A percentile compares a stretch with the other conserved stretches of the same genome.
phyloP scores from a whole-genome alignment of 371 early-diverging fungal species.

The Syncephalastrum sp. region DNA sequence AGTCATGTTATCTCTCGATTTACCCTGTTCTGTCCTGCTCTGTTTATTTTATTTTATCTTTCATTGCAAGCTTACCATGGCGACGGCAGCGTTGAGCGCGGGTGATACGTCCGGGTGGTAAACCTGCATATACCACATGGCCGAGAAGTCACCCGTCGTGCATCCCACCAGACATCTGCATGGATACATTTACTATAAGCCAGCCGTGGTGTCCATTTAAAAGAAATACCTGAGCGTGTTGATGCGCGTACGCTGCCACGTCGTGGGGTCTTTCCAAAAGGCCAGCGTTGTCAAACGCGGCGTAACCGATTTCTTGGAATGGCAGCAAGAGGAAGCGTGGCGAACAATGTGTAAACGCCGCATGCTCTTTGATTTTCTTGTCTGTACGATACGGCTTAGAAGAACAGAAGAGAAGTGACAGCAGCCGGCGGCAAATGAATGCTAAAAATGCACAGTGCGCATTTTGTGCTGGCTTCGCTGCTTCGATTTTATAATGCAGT shows the following conservation, averaged over 20 bases:
- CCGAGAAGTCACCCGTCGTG: constrained; percentile 50
- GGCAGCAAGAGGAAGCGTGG: too few species aligned
- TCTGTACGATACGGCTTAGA: too few species aligned
- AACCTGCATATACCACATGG: constrained; percentile 52
- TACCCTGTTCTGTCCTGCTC: too few species aligned
- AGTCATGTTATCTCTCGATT: neutral
- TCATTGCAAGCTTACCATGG: constrained; percentile 37
- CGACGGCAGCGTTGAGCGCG: constrained; percentile 32
- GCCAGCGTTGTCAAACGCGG: constrained; percentile 8
- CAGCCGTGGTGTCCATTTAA: too few species aligned
- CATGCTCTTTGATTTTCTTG: too few species aligned
- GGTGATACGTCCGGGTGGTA: constrained; percentile 44
- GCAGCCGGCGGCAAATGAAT: too few species aligned
- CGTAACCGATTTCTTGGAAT: too few species aligned
- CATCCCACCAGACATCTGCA: constrained; percentile 54
- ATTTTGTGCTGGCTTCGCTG: too few species aligned
- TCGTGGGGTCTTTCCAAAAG: constrained; percentile 48
- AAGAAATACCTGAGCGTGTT: constrained; percentile 42
- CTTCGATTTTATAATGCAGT: too few species aligned
- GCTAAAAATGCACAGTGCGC: too few species aligned
- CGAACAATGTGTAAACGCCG: too few species aligned
- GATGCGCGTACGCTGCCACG: constrained; percentile 47
- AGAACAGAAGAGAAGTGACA: too few species aligned
- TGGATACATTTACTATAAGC: neutral
- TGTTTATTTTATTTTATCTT: neutral